Percentiles rank a stretch among this genome's conserved stretches.
Conservation (phyloP, 2,329 filamentous ascomycete genomes). For the Xylariaceae sp. region DNA sequence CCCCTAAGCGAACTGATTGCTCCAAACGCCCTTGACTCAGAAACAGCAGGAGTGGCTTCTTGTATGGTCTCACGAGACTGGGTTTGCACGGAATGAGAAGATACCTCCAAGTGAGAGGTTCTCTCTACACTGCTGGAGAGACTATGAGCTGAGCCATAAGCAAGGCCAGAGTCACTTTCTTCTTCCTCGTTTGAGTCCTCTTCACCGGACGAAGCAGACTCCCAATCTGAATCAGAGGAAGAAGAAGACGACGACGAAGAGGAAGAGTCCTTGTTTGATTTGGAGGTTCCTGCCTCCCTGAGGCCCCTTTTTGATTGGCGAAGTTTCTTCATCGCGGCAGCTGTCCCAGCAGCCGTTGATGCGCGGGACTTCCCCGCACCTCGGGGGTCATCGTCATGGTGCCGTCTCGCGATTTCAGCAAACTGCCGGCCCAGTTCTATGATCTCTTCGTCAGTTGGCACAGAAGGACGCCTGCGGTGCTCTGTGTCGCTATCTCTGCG, state of each 20-base stretch:
- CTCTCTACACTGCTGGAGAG: conserved; percentile 19
- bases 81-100: conserved; percentile 19
- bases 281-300: conserved; percentile 39
- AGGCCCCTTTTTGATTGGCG: conserved; percentile 36
- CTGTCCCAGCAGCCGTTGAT: conserved; percentile 37
- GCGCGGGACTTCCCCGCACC: conserved; percentile 37
- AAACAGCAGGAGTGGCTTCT: conserved; percentile 36
- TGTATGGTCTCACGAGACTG: conserved; percentile 9
- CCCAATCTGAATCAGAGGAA: conserved; percentile 49
- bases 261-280: conserved; percentile 33
- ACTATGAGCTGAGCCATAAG: conserved; percentile 37
- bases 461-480: conserved; percentile 20
- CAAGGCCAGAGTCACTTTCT: conserved; percentile 35
- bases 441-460: conserved; percentile 53
- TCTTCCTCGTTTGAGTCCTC: conserved; percentile 39
- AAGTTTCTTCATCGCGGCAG: conserved; percentile 39
- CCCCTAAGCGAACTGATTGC: conserved; percentile 57
- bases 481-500: conserved; percentile 18
- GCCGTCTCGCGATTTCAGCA: conserved; percentile 46
- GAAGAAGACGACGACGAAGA: conserved; percentile 33
- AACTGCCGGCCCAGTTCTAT: conserved; percentile 51
- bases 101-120: conserved; percentile 13
- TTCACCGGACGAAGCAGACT: conserved; percentile 47
- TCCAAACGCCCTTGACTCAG: conserved; percentile 55
- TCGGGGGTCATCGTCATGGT: conserved; percentile 47